Evolutionary conservation across 768 basidiomycete genomes (phyloP), one percentile per base, ranked within the genome.

Genomic region (Mycena indigotica): DNA sequence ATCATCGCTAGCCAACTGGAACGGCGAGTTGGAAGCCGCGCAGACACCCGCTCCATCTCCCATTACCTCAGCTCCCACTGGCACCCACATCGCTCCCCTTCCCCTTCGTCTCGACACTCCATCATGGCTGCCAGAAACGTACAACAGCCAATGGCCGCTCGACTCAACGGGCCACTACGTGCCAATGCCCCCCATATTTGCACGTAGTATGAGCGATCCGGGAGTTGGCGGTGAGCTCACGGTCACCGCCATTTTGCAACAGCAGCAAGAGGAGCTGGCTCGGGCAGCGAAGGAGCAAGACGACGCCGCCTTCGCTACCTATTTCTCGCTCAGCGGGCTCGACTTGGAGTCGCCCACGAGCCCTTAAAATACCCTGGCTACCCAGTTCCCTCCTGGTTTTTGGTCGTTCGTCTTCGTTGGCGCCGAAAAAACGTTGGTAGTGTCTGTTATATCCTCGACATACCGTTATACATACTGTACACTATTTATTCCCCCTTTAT

Each of bases 1-100:
- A 16, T 63, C 62, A 16, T 60, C 62, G 26, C 52, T 63, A 2
- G 57, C 62, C 15, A 50, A 44, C 5, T 63, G 62, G 62, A 53
- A 63, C 41, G 58, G 62, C 48, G 40, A 29, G 13, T 3, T 23
- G 21, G 4, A 21, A 17, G 4, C 19, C 30, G 2, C 25, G 39
- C 30, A 25, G 21, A 48, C 38, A 32, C 39, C 32, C 24, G 28
- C 52, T 3, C 28, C 25, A n/a, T 26, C 28, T 16, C 53, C 53
- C 28, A n/a, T n/a, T n/a, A n/a, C n/a, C n/a, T n/a, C n/a, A n/a
- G n/a, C n/a, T n/a, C n/a, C n/a, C n/a, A 19, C 6, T 26, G 15
- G 39, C 13, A 8, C 54, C 19, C 57, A 57, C 21, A 40, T 56
- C 30, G 57, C 61, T 4, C 57, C 57, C 5, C 56, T 45, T 28